Evolutionary conservation across 805 yeast genomes (phyloP).

Genomic region (Yamadazyma laniorum): DNA sequence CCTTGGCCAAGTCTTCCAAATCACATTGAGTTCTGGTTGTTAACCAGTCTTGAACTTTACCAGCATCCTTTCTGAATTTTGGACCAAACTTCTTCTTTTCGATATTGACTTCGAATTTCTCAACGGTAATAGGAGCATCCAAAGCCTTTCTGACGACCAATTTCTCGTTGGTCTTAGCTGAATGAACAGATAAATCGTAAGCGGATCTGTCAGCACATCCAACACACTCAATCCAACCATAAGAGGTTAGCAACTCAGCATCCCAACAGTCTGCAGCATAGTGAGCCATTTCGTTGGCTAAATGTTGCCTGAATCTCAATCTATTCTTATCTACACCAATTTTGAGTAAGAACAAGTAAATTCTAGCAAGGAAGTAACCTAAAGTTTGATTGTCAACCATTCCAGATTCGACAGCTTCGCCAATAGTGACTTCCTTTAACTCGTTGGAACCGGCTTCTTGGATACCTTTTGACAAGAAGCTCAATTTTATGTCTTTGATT

Average conservation of each 20-base stretch:
- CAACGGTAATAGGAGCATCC: constrained; percentile 79
- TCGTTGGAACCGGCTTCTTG: constrained; percentile 84
- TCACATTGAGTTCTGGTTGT: constrained; percentile 77
- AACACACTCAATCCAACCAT: constrained; percentile 99
- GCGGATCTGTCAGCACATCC: constrained; percentile 99
- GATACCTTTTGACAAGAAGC: constrained; percentile 79
- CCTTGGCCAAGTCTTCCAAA: constrained; percentile 70
- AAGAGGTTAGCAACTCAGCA: constrained; percentile 92
- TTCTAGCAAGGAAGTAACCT: constrained; percentile 95
- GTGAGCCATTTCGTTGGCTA: constrained; percentile 99
- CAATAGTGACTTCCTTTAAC: constrained; percentile 64
- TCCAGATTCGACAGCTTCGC: constrained; percentile 84
- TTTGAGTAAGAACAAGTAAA: constrained; percentile 75
- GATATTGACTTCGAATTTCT: constrained; percentile 78
- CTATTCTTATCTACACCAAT: constrained; percentile 86
- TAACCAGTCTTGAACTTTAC: constrained; percentile 82
- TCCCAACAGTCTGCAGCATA: constrained; percentile 99
- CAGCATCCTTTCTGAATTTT: constrained; percentile 94
- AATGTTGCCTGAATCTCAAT: constrained; percentile 96
- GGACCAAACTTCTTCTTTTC: constrained; percentile 98
- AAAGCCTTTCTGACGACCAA: constrained; percentile 90
- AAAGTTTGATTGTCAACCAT: constrained; percentile 96
- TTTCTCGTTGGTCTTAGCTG: constrained; percentile 93
- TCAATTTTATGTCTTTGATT: constrained; percentile 68
- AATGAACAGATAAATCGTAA: constrained; percentile 91